phyloP scores from a whole-genome alignment of 495 filamentous ascomycete species.

The Cercophora scortea region DNA sequence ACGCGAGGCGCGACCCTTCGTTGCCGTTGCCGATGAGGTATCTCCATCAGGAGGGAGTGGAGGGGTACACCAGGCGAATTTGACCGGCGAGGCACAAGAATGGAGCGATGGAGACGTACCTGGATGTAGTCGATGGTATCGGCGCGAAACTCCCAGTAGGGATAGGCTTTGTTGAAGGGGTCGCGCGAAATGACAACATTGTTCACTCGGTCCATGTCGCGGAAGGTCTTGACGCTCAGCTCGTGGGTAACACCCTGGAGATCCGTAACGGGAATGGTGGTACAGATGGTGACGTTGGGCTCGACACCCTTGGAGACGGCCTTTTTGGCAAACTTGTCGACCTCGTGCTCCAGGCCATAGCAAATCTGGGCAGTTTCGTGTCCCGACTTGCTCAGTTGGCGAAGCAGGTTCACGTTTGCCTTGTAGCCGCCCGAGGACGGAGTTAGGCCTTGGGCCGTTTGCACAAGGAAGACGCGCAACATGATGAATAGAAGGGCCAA shows the following conservation, averaged over 20 bases:
- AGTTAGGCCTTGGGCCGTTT: conserved; percentile 23
- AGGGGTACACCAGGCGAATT: background rate
- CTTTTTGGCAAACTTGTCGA: conserved; percentile 6
- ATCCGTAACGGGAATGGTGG: background rate
- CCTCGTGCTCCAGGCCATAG: conserved; percentile 15
- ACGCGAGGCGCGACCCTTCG: too few species aligned
- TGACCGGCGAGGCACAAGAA: background rate
- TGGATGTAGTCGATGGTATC: conserved; percentile 19
- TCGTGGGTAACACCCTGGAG: background rate
- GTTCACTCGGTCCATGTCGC: conserved; percentile 14
- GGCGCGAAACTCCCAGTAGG: conserved; percentile 13
- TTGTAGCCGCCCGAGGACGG: conserved; percentile 27
- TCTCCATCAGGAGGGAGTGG: background rate
- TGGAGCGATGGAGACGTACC: conserved; percentile 3
- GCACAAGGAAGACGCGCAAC: conserved; percentile 23
- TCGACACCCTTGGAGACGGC: conserved; percentile 14
- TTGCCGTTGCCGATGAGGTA: too few species aligned
- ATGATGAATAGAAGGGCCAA: background rate
- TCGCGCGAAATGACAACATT: conserved; percentile 15
- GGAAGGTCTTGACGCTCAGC: conserved; percentile 14
- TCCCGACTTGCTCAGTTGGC: conserved; percentile 8
- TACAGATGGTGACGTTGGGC: conserved; percentile 1
- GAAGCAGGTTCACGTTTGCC: conserved; percentile 20
- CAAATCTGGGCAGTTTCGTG: conserved; percentile 19
- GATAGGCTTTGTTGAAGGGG: conserved; percentile 14